phyloP scores from a whole-genome alignment of 805 yeast species.

The Saccharomycopsis javanensis region DNA sequence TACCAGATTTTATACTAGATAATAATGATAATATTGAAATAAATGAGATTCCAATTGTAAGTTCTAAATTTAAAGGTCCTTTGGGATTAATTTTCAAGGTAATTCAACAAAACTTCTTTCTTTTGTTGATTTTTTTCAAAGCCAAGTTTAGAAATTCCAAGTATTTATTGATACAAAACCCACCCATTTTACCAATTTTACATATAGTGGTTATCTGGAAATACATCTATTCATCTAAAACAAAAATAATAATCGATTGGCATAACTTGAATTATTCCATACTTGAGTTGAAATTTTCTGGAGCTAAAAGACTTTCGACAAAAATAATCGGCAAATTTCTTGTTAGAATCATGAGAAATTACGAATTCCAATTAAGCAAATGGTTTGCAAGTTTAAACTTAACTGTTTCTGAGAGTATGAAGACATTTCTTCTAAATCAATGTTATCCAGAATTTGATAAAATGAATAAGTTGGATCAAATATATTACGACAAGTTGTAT shows the following conservation, averaged over 20 bases:
- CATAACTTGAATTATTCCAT: constrained; percentile 88
- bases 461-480: constrained; percentile 1
- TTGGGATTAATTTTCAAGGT: constrained; percentile 38
- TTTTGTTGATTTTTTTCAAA: constrained; percentile 40
- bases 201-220: constrained; percentile 51
- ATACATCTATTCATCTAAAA: constrained; percentile 37
- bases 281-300: constrained; percentile 51
- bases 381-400: constrained; percentile 57
- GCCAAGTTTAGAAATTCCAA: constrained; percentile 44
- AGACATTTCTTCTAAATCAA: constrained; percentile 37
- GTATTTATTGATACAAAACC: constrained; percentile 74
- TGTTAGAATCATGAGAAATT: constrained; percentile 46
- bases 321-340: constrained; percentile 23
- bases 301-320: constrained; percentile 18
- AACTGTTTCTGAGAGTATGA: constrained; percentile 75
- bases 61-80: constrained; percentile 8
- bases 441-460: not conserved
- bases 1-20: constrained; percentile 38
- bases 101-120: constrained; percentile 38
- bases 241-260: constrained; percentile 83
- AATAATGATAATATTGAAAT: constrained; percentile 2
- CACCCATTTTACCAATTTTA: constrained; percentile 83
- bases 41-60: constrained; percentile 3
- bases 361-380: constrained; percentile 55
- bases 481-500: constrained; percentile 24